Evolutionary conservation across 495 filamentous ascomycete species (phyloP).

Genomic region (Thermochaetoides thermophila): DNA sequence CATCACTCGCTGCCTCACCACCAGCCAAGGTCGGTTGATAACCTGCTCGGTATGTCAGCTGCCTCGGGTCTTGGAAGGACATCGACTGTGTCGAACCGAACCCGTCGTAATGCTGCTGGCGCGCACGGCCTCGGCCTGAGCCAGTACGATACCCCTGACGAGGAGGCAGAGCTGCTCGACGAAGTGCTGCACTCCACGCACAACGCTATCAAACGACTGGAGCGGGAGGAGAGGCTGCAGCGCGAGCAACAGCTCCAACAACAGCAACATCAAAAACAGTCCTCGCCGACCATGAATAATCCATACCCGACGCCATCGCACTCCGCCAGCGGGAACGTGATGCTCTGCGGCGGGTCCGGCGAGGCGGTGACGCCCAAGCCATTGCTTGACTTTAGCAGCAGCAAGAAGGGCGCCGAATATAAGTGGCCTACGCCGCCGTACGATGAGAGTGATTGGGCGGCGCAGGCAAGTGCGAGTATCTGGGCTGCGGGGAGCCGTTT

Average conservation of each 20-base stretch:
- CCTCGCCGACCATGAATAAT: constrained; percentile 48
- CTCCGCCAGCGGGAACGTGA: constrained; percentile 63
- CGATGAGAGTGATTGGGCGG: constrained; percentile 72
- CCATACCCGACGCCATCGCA: constrained; percentile 87
- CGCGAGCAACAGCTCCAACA: constrained; percentile 41
- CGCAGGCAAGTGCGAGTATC: constrained; percentile 62
- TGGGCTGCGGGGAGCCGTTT: constrained; percentile 50
- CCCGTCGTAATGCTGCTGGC: constrained; percentile 63
- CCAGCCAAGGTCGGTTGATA: constrained; percentile 50
- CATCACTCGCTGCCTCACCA: constrained; percentile 66
- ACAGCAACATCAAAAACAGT: constrained; percentile 38
- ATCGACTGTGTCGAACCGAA: constrained; percentile 67
- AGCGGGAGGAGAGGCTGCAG: constrained; percentile 34
- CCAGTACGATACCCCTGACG: constrained; percentile 89
- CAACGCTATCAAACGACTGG: constrained; percentile 34
- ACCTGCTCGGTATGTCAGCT: constrained; percentile 30
- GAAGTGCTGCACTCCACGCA: constrained; percentile 48
- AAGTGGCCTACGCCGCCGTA: constrained; percentile 97
- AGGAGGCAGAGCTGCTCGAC: constrained; percentile 90
- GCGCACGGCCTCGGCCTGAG: constrained; percentile 62
- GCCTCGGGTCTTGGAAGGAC: constrained; percentile 32
- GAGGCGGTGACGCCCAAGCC: constrained; percentile 47
- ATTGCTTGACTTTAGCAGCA: constrained; percentile 21
- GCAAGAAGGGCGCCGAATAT: constrained; percentile 41
- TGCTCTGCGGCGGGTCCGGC: constrained; percentile 51